These are phyloP conservation scores for Alternaria longipes DNA, from an alignment of 2,329 filamentous ascomycete species.

Conservation along the genomic window DNA sequence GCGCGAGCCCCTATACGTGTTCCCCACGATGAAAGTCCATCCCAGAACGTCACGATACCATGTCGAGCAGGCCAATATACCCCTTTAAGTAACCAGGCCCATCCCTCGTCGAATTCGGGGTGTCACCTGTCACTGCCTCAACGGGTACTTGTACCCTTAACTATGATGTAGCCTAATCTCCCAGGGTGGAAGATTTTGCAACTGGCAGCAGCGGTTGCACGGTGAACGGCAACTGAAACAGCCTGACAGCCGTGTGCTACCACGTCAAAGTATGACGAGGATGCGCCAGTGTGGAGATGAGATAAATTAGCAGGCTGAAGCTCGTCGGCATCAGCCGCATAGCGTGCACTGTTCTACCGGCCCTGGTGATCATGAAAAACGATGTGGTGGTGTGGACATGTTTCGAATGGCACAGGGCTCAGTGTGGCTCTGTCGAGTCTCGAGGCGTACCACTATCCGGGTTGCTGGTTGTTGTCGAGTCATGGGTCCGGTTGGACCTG, in stretches of 20 bases:
- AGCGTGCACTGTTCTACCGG: conserved; percentile 6
- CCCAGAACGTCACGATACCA: conserved; percentile 3
- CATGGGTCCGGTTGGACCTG: conserved; percentile 1
- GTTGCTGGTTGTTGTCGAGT: not conserved
- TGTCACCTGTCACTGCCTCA: conserved; percentile 33
- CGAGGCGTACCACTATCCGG: not conserved
- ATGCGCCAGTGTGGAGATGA: conserved; percentile 5
- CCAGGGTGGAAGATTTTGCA: not conserved
- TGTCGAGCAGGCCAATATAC: conserved; percentile 15
- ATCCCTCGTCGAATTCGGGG: conserved; percentile 24
- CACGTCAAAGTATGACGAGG: conserved; percentile 4
- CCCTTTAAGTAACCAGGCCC: conserved; percentile 31
- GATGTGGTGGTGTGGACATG: conserved; percentile 7
- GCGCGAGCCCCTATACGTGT: conserved; percentile 1
- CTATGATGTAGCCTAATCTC: not conserved
- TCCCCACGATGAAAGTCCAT: not conserved
- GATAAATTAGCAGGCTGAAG: not conserved
- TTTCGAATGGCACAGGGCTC: conserved; percentile 13
- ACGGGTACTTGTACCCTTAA: conserved; percentile 6
- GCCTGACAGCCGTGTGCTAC: not conserved
- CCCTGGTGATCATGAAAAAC: conserved; percentile 1
- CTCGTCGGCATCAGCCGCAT: not conserved
- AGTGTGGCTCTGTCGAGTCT: conserved; percentile 2
- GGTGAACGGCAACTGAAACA: not conserved
- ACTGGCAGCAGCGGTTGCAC: not conserved